phyloP scores from a whole-genome alignment of 208 protist species.

The Porcisia deanei region DNA sequence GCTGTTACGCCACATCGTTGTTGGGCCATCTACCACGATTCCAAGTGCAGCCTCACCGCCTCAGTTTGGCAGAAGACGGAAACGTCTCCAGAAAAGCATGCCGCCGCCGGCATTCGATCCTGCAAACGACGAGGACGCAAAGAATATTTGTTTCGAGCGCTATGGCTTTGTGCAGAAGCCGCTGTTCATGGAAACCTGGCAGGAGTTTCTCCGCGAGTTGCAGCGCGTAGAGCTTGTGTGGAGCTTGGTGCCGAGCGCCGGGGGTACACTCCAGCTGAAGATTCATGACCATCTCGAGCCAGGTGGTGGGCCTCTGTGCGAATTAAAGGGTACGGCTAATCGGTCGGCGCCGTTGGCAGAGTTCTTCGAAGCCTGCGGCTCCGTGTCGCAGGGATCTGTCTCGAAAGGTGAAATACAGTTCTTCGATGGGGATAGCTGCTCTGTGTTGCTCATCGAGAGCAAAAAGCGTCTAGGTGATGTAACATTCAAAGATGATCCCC shows the following conservation, averaged over 20 bases:
- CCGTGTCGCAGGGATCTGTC: slow-evolving; percentile 32
- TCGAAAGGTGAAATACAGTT: slow-evolving; percentile 26
- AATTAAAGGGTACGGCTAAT: slow-evolving; percentile 37
- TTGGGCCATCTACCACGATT: slow-evolving; percentile 36
- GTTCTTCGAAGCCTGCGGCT: slow-evolving; percentile 66
- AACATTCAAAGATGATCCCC: slow-evolving; percentile 26
- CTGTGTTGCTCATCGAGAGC: slow-evolving; percentile 25
- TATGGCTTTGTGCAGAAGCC: slow-evolving; percentile 82
- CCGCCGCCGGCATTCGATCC: slow-evolving; percentile 8
- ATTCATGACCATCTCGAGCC: slow-evolving; percentile 58
- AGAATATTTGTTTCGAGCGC: slow-evolving; percentile 56
- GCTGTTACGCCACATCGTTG: slow-evolving; percentile 26
- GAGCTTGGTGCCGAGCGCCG: slow-evolving; percentile 46
- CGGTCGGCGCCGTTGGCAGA: slow-evolving; percentile 62
- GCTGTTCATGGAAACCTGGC: slow-evolving; percentile 59
- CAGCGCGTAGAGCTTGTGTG: slow-evolving; percentile 66
- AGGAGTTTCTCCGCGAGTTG: slow-evolving; percentile 65
- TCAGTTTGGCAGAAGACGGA: slow-evolving; percentile 30
- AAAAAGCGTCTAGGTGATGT: slow-evolving; percentile 21
- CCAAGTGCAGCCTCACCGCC: slow-evolving; percentile 29
- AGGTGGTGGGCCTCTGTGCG: slow-evolving; percentile 52
- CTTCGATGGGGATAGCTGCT: slow-evolving; percentile 14
- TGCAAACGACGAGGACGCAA: slow-evolving; percentile 51
- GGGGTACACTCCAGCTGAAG: slow-evolving; percentile 50
- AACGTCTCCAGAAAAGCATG: neutral